These are phyloP conservation scores for Trifolium pratense DNA, from an alignment of 306 rosid species.

Conservation along the genomic window DNA sequence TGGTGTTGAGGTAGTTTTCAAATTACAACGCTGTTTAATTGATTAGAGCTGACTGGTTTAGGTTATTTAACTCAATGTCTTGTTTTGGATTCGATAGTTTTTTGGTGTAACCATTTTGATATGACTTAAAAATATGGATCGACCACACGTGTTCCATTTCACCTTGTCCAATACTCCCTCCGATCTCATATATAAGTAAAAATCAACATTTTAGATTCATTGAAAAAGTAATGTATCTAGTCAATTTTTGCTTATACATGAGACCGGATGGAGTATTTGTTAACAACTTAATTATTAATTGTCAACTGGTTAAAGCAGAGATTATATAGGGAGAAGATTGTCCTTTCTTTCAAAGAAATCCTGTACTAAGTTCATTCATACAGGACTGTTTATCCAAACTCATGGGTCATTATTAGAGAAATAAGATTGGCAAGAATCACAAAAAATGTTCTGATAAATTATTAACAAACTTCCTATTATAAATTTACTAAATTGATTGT, in stretches of 20 bases:
- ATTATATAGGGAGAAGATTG: background rate
- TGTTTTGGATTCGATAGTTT: background rate
- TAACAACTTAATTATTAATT: background rate
- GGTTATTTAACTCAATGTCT: background rate
- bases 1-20: conserved; percentile 76
- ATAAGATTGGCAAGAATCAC: conserved; percentile 2
- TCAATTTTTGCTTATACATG: no score
- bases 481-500: conserved; percentile 10
- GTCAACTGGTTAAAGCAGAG: background rate
- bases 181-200: no score
- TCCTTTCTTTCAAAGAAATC: conserved; percentile 24
- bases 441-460: background rate
- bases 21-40: conserved; percentile 17
- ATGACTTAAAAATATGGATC: conserved; percentile 9
- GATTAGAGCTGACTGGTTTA: conserved; percentile 20
- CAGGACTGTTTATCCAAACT: background rate
- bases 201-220: no score
- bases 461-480: conserved; percentile 15
- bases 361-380: background rate
- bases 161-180: conserved; percentile 10
- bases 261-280: no score
- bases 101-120: conserved; percentile 9
- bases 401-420: conserved; percentile 6
- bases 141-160: conserved; percentile 4
- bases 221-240: no score